A percentile compares a stretch with the other conserved stretches of the same genome.
phyloP scores from a whole-genome alignment of 257 asterid species.

The Solanum appendiculatum region DNA sequence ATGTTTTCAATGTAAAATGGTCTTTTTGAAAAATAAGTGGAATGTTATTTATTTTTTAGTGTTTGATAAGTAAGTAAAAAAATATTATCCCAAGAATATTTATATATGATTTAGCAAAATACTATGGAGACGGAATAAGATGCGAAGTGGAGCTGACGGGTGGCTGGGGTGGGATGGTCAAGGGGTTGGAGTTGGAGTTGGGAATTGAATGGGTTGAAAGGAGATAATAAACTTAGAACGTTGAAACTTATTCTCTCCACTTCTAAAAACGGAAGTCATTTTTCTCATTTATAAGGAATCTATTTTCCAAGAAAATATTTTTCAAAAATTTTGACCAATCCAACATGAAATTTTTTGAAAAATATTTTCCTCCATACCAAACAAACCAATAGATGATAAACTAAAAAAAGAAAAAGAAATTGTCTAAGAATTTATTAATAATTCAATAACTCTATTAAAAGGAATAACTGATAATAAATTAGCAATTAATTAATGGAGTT shows the following conservation, averaged over 20 bases:
- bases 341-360: background rate
- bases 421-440: background rate
- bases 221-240: background rate
- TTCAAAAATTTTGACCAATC: too few species aligned
- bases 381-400: background rate
- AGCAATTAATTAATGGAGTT: background rate
- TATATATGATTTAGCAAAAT: background rate
- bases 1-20: too few species aligned
- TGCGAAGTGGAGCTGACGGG: background rate
- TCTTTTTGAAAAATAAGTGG: too few species aligned
- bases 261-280: background rate
- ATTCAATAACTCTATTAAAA: conserved; percentile 8
- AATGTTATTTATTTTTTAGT: too few species aligned
- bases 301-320: too few species aligned
- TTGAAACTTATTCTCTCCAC: background rate
- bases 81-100: background rate
- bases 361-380: accelerated
- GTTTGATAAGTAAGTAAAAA: background rate
- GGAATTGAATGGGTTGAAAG: background rate
- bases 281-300: background rate
- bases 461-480: background rate
- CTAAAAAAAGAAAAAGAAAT: background rate
- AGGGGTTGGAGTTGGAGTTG: too few species aligned
- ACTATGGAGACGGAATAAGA: background rate
- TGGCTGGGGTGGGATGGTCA: too few species aligned